Evolutionary conservation across 257 asterid species (phyloP), one percentile per base, ranked within the genome.

Genomic region (Scutellaria galericulata): DNA sequence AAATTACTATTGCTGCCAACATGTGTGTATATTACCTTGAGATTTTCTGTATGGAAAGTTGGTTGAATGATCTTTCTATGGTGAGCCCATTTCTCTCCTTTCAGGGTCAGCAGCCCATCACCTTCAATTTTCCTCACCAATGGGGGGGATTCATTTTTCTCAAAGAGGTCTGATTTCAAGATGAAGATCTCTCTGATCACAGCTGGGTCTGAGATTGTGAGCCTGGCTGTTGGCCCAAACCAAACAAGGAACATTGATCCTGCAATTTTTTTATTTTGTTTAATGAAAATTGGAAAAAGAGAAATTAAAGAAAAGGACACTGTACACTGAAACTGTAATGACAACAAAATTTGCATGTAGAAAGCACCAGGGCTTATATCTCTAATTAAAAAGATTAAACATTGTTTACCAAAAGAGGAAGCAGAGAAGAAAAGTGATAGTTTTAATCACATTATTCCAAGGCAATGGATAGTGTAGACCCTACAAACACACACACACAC

Each of bases 11-110:
- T 18, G 18, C 18, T 0, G 18, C 18, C 18, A 18, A 18, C 18
- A 18, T 18, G 0, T 18, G 0, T 18, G 18, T 18, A 18, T 18
- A 18, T 18, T 18, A 18, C 96, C 95, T 89, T 94, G 75, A 94
- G 96, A 81, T 94, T 94, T 75, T 91, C 89, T 1, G 87, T 80
- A 78, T 94, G 89, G 77, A 94, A 94, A 56, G 86, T 79, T 11
- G 96, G 99, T 57, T 90, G 91, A 41, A 94, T 76, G 58, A 91
- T 82, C 83, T 84, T 91, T 73, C 98, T 83, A 5, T 88, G 98
- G 86, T 91, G 87, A 79, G 98, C 96, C 99, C 98, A 94, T 83
- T 91, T 94, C 63, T 89, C 88, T 18, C 95, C 99, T 66, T 87
- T 83, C 59, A 94, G 95, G 42, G 85, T 94, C 55, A 88, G 61